phyloP scores from a whole-genome alignment of 768 basidiomycete species.

The Hericium coralloides region DNA sequence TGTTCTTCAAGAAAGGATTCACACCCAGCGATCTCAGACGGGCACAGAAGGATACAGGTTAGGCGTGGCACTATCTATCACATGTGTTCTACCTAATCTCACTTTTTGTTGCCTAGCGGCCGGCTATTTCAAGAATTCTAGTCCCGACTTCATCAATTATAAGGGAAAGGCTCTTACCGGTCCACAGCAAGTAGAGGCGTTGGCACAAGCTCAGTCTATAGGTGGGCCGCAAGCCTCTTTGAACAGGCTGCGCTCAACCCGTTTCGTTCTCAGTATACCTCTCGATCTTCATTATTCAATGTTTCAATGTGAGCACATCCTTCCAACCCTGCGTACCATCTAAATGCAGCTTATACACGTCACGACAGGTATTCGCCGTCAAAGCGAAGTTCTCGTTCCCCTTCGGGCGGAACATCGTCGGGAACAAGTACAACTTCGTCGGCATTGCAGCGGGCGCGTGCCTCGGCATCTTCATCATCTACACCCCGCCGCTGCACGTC shows the following conservation, averaged over 20 bases:
- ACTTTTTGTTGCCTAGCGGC: conserved; percentile 18
- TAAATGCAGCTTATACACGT: background rate
- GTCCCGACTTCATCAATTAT: conserved; percentile 47
- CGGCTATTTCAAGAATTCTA: conserved; percentile 35
- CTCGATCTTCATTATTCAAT: conserved; percentile 60
- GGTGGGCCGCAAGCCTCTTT: conserved; percentile 21
- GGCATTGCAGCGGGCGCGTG: conserved; percentile 54
- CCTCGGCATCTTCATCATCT: conserved; percentile 60
- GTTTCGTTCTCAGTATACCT: conserved; percentile 35
- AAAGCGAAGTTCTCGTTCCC: conserved; percentile 56
- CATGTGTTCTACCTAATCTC: background rate
- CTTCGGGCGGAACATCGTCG: conserved; percentile 47
- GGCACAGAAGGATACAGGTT: conserved; percentile 31
- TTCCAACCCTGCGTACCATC: background rate
- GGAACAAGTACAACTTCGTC: conserved; percentile 56
- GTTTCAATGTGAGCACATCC: conserved; percentile 45
- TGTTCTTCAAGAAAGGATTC: conserved; percentile 56
- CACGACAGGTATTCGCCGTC: conserved; percentile 49
- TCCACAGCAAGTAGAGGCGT: conserved; percentile 44
- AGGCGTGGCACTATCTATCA: background rate
- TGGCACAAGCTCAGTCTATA: conserved; percentile 55
- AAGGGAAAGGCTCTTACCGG: conserved; percentile 39
- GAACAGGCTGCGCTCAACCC: background rate
- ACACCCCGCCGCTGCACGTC: conserved; percentile 59
- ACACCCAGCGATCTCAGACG: conserved; percentile 43